A percentile compares a stretch with the other conserved stretches of the same genome.
phyloP scores from a whole-genome alignment of 148 eudicot species.

The Cornus kousa region DNA sequence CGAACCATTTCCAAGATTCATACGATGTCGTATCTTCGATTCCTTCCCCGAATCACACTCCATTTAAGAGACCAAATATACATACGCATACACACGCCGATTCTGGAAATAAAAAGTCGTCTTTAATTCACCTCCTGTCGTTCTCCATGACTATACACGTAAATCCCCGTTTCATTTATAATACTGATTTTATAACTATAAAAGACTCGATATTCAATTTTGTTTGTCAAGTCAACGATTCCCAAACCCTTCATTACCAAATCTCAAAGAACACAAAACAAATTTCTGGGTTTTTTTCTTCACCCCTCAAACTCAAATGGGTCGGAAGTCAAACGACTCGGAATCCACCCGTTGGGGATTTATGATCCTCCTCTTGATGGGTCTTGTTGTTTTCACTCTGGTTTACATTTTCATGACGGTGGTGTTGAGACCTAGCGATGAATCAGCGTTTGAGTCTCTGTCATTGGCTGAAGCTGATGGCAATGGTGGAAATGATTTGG shows the following conservation, averaged over 20 bases:
- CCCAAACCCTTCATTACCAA: background rate
- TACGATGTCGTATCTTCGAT: too few relatives aligned
- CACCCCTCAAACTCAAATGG: conserved; percentile 56
- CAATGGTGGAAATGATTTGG: conserved; percentile 13
- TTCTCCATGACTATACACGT: background rate
- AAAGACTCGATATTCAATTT: background rate
- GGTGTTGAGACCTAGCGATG: conserved; percentile 32
- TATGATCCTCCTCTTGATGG: conserved; percentile 47
- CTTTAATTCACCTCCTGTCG: background rate
- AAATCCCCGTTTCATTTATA: background rate
- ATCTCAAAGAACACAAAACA: background rate
- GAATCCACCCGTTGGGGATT: conserved; percentile 49
- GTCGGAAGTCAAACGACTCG: conserved; percentile 63
- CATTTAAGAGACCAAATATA: too few relatives aligned
- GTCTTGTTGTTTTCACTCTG: conserved; percentile 46
- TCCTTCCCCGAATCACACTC: too few relatives aligned
- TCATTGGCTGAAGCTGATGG: conserved; percentile 4
- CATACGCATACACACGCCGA: too few relatives aligned
- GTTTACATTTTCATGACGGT: conserved; percentile 54
- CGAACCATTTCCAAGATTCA: too few relatives aligned
- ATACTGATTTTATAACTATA: background rate
- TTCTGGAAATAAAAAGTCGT: too few relatives aligned
- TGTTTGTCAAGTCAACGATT: conserved; percentile 2
- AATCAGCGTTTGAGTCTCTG: conserved; percentile 16
- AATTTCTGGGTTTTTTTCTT: conserved; percentile 29